These are phyloP conservation scores for Gossypium arboreum DNA, from an alignment of 345 rosid species.

Conservation along the genomic window DNA sequence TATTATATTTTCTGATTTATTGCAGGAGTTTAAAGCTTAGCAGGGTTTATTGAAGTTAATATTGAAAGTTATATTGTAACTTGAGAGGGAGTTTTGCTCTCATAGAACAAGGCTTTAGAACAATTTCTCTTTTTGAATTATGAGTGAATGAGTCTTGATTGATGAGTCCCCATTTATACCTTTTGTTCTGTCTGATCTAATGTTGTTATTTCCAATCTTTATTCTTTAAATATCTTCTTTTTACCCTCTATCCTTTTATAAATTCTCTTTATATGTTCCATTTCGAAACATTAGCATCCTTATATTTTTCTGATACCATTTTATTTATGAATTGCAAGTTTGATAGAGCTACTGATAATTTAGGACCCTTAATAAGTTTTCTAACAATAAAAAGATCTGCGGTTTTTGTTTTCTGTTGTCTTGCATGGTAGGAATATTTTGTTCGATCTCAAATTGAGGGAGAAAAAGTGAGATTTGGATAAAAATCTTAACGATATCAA, in stretches of 20 bases:
- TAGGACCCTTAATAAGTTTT: not conserved
- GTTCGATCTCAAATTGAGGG: not conserved
- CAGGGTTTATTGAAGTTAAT: not conserved
- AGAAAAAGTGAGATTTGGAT: not conserved
- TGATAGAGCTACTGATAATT: not conserved
- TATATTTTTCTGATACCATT: not conserved
- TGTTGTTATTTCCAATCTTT: not conserved
- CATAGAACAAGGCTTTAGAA: not conserved
- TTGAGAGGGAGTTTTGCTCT: not conserved
- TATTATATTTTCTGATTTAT: not conserved
- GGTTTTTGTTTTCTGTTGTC: not conserved
- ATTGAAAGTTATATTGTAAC: not conserved
- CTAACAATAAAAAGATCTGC: not conserved
- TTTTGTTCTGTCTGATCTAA: not conserved
- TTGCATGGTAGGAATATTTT: not conserved
- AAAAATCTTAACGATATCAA: not conserved
- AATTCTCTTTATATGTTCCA: not conserved
- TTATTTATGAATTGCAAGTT: not conserved
- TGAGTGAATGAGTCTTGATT: not conserved
- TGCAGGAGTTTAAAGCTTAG: not conserved
- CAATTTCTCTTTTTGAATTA: not conserved
- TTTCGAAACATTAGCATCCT: not conserved
- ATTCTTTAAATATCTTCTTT: not conserved
- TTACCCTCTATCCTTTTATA: not conserved
- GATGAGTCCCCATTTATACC: not conserved